Conservation (phyloP, 345 rosid species). For the Balakata baccata region DNA sequence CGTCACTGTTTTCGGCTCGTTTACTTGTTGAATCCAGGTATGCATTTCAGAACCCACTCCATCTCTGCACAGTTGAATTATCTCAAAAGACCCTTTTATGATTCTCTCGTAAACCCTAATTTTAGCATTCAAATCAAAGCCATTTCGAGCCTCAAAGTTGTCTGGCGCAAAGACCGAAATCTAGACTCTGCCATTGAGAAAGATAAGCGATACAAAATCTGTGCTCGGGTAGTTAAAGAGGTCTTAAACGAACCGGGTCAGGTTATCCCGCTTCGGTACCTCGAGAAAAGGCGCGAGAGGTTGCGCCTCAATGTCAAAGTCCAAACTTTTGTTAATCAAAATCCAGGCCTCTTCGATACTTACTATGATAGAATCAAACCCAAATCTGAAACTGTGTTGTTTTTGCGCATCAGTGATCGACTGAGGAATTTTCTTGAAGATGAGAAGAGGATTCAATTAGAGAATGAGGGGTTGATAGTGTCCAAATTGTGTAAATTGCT, state of each 20-base stretch:
- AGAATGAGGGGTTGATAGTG: slow-evolving; percentile 58
- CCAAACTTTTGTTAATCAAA: slow-evolving; percentile 47
- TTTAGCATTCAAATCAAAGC: slow-evolving; percentile 20
- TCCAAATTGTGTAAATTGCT: slow-evolving; percentile 71
- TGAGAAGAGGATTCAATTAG: slow-evolving; percentile 45
- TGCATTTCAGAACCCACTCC: slow-evolving; percentile 29
- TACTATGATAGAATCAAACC: slow-evolving; percentile 66
- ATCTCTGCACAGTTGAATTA: neutral
- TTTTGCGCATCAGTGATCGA: slow-evolving; percentile 51
- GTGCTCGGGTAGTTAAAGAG: slow-evolving; percentile 69
- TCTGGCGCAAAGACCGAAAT: slow-evolving; percentile 65
- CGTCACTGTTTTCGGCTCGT: neutral
- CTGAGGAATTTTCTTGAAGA: slow-evolving; percentile 60
- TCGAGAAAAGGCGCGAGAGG: slow-evolving; percentile 73
- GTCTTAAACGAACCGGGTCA: slow-evolving; percentile 78
- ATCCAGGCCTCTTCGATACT: slow-evolving; percentile 55
- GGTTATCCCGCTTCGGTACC: slow-evolving; percentile 65
- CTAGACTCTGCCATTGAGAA: slow-evolving; percentile 71
- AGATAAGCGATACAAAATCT: slow-evolving; percentile 59
- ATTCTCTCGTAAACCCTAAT: slow-evolving; percentile 18
- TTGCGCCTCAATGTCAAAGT: slow-evolving; percentile 51
- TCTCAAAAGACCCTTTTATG: neutral
- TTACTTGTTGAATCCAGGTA: slow-evolving; percentile 5
- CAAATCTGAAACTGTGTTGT: slow-evolving; percentile 51
- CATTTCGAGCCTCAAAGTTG: slow-evolving; percentile 77